Evolutionary conservation across 2,329 filamentous ascomycete species (phyloP).

Genomic region (Fusarium protoensiforme): DNA sequence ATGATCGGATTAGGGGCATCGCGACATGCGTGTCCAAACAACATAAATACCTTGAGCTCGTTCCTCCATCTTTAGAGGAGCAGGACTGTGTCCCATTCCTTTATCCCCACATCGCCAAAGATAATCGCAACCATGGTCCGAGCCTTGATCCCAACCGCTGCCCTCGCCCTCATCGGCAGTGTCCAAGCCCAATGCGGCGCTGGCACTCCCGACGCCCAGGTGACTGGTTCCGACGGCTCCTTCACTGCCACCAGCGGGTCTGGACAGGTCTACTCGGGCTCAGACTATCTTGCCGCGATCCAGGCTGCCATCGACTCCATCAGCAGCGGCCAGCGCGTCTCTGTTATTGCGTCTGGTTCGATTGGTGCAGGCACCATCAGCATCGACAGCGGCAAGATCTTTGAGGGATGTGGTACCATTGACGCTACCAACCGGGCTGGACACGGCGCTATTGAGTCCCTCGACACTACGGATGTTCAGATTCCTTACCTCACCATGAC

Average conservation of each 20-base stretch:
- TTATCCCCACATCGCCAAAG: neutral
- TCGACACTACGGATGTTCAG: conserved; percentile 57
- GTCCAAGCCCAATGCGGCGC: conserved; percentile 58
- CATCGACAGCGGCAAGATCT: conserved; percentile 63
- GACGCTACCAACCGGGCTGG: conserved; percentile 54
- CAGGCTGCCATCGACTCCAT: conserved; percentile 63
- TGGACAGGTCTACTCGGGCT: conserved; percentile 59
- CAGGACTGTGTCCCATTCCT: neutral
- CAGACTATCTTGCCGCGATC: conserved; percentile 64
- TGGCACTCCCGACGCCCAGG: conserved; percentile 56
- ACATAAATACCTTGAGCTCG: neutral
- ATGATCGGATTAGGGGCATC: neutral
- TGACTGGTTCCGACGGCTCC: conserved; percentile 55
- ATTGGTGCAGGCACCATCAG: conserved; percentile 63
- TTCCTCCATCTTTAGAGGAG: neutral
- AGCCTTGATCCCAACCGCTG: conserved; percentile 49
- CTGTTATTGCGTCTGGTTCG: conserved; percentile 64
- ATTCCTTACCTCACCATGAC: conserved; percentile 69
- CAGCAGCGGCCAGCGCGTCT: conserved; percentile 61
- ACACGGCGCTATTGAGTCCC: conserved; percentile 64
- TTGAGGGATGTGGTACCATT: conserved; percentile 68
- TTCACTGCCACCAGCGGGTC: conserved; percentile 57
- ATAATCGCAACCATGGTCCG: conserved; percentile 45
- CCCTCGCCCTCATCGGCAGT: conserved; percentile 53
- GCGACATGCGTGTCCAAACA: neutral